A percentile compares a stretch with the other conserved stretches of the same genome.
Conservation (phyloP, 192 early-diverging fungal species). For the Backusella parvicylindrica region DNA sequence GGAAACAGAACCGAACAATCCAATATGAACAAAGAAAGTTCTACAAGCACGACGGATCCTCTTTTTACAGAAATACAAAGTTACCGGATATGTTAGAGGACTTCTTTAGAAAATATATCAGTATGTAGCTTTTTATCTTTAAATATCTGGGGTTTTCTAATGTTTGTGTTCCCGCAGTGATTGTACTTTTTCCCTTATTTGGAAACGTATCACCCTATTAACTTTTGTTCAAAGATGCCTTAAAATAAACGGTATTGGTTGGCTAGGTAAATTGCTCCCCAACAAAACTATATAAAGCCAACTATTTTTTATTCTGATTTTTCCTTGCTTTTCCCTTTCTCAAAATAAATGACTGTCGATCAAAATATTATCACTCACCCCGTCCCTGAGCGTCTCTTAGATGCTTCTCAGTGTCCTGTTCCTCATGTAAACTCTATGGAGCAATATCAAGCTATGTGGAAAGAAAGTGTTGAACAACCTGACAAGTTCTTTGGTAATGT, state of each 20-base stretch:
- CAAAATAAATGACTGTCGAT: neutral
- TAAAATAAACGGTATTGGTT: neutral
- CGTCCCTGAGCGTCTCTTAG: slow-evolving; percentile 64
- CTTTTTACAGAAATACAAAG: neutral
- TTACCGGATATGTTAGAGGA: neutral
- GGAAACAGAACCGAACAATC: neutral
- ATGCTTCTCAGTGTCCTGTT: slow-evolving; percentile 46
- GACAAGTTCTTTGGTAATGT: slow-evolving; percentile 83
- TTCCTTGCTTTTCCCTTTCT: slow-evolving; percentile 5
- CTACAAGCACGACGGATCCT: neutral
- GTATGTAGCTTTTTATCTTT: neutral
- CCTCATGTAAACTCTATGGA: slow-evolving; percentile 73
- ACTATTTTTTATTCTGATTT: neutral
- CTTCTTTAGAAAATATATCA: neutral
- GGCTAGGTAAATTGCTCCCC: neutral
- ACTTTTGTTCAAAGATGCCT: neutral
- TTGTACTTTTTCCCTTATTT: slow-evolving; percentile 7
- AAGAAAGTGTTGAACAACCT: slow-evolving; percentile 77
- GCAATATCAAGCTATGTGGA: slow-evolving; percentile 79
- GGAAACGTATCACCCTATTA: neutral
- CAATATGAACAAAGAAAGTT: neutral
- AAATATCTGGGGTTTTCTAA: slow-evolving; percentile 5
- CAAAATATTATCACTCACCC: slow-evolving; percentile 29
- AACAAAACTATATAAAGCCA: neutral
- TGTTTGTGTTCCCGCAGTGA: neutral